Evolutionary conservation across 306 rosid species (phyloP), one percentile per base, ranked within the genome.

Genomic region (Malus orientalis): DNA sequence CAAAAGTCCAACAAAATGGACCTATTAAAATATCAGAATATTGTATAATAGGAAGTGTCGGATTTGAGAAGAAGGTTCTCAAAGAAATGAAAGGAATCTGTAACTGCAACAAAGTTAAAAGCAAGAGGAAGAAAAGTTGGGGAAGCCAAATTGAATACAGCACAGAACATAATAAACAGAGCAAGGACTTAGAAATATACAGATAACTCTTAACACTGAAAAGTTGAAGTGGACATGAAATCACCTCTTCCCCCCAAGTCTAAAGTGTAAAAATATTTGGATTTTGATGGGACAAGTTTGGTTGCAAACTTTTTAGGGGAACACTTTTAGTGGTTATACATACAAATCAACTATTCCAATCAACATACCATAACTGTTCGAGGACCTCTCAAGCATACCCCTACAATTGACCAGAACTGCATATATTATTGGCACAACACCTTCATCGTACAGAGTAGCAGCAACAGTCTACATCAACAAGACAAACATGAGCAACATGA

Each of bases 301-400:
- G 55, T 15, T 14, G 55, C 19, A 16, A 49, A 49, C 55, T 27
- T 23, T 13, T 47, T 11, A 70, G 11, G 60, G 36, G 23, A 18
- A 53, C 32, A 54, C 9, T 2, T 71, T 33, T 33, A 30, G 49
- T n/a, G n/a, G 38, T 33, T 22, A 57, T 72, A n/a, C 9, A 22
- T 33, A 16, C 49, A 45, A 69, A 44, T 32, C 58, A 69, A 25
- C 73, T 45, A 69, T 22, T 69, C 73, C 22, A 14, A 74, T 80
- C 18, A 66, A 84, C 86, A 78, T 73, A 95, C 99, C 99, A 75
- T 91, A 89, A 80, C 76, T 95, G 87, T 95, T 92, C 40, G 97
- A 88, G 78, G 96, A 90, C 87, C 97, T 89, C 85, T 95, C 99
- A 78, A 95, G 92, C 97, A 95, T 90, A 78, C 81, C 88, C 86